Evolutionary conservation across 208 protist species (phyloP).

Genomic region (Lotmaria passim): DNA sequence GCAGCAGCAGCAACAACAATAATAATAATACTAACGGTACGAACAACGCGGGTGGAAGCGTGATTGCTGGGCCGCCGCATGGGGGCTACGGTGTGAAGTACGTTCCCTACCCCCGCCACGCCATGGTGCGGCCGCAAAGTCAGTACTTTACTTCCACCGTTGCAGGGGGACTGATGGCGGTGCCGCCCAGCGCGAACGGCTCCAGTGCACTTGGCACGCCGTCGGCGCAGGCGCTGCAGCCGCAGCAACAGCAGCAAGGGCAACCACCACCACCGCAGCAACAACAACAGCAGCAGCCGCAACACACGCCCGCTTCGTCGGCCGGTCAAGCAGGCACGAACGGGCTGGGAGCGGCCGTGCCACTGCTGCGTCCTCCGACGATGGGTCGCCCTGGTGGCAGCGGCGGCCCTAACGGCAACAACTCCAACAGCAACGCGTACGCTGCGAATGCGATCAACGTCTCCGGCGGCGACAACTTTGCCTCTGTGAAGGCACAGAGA

Average conservation of each 20-base stretch:
- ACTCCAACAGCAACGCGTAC: not conserved
- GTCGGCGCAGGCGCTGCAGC: not conserved
- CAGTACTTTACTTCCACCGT: slow-evolving; percentile 39
- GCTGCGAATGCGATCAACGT: not conserved
- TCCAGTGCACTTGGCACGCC: slow-evolving; percentile 1
- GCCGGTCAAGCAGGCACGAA: not conserved
- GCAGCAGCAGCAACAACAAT: no score
- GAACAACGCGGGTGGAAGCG: not conserved
- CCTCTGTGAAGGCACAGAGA: not conserved
- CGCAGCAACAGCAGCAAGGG: no score
- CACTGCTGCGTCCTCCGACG: slow-evolving; percentile 30
- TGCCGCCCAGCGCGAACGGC: slow-evolving; percentile 19
- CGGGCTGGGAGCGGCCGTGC: slow-evolving; percentile 10
- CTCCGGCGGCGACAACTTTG: slow-evolving; percentile 5
- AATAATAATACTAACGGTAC: not conserved
- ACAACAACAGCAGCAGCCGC: slow-evolving; percentile 5
- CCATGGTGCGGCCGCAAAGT: slow-evolving; percentile 33
- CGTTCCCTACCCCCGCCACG: slow-evolving; percentile 30
- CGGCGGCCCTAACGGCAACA: not conserved
- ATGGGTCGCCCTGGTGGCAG: slow-evolving; percentile 9
- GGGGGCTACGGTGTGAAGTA: slow-evolving; percentile 29
- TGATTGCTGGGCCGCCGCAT: not conserved
- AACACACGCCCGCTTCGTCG: slow-evolving; percentile 9
- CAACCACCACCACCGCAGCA: not conserved
- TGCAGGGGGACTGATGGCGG: slow-evolving; percentile 30